phyloP scores from a whole-genome alignment of 305 asterid species.

The Ilex paraguariensis region DNA sequence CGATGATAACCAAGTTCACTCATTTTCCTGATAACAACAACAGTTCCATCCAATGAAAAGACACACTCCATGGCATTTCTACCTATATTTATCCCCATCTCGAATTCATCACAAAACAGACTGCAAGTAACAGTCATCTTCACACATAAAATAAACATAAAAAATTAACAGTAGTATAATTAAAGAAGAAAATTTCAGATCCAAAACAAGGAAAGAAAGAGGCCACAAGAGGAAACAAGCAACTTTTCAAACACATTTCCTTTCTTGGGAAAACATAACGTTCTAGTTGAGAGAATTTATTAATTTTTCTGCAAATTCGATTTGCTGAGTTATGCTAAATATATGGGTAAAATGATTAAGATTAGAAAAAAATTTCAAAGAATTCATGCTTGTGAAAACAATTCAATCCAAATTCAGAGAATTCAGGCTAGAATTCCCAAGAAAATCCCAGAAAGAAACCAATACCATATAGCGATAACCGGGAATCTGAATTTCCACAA shows the following conservation, averaged over 20 bases:
- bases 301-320: neutral
- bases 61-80: neutral
- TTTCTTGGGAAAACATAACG: too few relatives aligned
- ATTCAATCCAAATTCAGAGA: too few relatives aligned
- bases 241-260: too few relatives aligned
- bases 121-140: neutral
- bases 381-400: neutral
- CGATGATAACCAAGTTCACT: constrained; percentile 81
- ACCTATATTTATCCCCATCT: constrained; percentile 6
- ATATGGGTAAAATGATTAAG: too few relatives aligned
- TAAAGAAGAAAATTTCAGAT: constrained; percentile 13
- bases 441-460: constrained; percentile 38
- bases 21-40: constrained; percentile 62
- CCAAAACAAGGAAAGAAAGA: constrained; percentile 13
- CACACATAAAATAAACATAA: constrained; percentile 34
- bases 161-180: constrained; percentile 8
- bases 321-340: neutral
- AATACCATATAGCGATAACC: constrained; percentile 28
- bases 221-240: neutral
- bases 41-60: neutral
- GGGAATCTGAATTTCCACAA: constrained; percentile 39
- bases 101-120: constrained; percentile 21
- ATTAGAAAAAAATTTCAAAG: neutral
- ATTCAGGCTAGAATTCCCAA: constrained; percentile 37
- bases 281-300: neutral